These are phyloP conservation scores for Ottelia alismoides DNA, from an alignment of 106 monocot species.

Conservation along the genomic window DNA sequence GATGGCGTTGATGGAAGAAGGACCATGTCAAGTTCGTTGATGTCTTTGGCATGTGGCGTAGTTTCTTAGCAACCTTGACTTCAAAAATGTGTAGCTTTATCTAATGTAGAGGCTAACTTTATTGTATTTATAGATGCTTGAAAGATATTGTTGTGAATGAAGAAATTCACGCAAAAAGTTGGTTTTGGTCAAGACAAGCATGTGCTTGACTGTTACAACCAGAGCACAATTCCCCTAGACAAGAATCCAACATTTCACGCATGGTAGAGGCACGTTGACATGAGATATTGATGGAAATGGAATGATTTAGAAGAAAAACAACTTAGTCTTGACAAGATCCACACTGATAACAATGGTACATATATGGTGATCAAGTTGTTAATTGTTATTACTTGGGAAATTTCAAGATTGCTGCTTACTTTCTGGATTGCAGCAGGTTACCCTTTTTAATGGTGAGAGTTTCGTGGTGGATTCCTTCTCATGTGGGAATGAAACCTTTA, in stretches of 20 bases:
- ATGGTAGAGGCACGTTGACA: neutral
- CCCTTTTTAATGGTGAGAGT: too few species aligned
- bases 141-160: too few species aligned
- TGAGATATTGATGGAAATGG: neutral
- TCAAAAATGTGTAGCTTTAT: neutral
- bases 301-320: neutral
- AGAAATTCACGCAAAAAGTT: too few species aligned
- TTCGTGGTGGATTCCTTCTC: too few species aligned
- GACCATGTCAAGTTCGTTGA: neutral
- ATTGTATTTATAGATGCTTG: slow-evolving; percentile 1
- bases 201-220: neutral
- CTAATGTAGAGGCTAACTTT: neutral
- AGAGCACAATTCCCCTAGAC: neutral
- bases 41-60: neutral
- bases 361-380: slow-evolving; percentile 9
- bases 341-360: slow-evolving; percentile 2
- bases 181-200: neutral
- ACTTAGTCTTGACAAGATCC: neutral
- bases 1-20: neutral
- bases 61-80: neutral
- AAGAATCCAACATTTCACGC: slow-evolving; percentile 1
- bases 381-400: too few species aligned
- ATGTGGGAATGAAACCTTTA: too few species aligned
- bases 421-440: too few species aligned
- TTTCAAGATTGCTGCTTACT: too few species aligned